Percentiles rank a stretch among this genome's conserved stretches.
Conservation (phyloP, 371 early-diverging fungal species). For the Mortierella sp. region DNA sequence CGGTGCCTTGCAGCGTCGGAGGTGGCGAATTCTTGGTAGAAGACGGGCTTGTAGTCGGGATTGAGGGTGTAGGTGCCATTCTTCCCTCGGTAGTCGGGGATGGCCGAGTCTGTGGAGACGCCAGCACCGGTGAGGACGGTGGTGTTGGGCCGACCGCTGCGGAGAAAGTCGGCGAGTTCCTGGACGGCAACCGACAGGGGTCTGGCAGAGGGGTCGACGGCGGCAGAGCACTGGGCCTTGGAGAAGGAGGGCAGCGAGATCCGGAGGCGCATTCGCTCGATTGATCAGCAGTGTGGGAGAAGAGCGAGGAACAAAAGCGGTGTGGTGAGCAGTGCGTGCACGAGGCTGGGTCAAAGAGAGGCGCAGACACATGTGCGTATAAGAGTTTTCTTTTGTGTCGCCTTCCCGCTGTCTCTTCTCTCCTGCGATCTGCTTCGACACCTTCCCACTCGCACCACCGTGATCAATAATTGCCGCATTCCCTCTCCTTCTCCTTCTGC, state of each 20-base stretch:
- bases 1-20: constrained; percentile 72
- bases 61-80: constrained; percentile 82
- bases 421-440: not conserved
- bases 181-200: constrained; percentile 36
- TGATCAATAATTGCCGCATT: too few relatives aligned
- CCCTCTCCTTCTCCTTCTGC: constrained; percentile 3
- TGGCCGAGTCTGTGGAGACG: constrained; percentile 76
- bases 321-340: too few relatives aligned
- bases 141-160: constrained; percentile 54
- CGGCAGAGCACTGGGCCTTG: constrained; percentile 23
- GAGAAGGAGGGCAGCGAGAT: constrained; percentile 31
- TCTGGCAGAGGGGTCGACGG: not conserved
- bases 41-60: constrained; percentile 84
- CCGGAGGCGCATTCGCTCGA: constrained; percentile 16
- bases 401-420: too few relatives aligned
- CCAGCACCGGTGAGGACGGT: constrained; percentile 53
- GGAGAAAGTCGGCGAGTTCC: constrained; percentile 59
- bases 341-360: too few relatives aligned
- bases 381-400: too few relatives aligned
- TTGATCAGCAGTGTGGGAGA: not conserved
- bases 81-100: constrained; percentile 91
- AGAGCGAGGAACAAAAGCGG: not conserved
- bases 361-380: too few relatives aligned
- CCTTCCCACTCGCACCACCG: too few relatives aligned
- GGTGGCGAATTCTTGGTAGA: constrained; percentile 62